Evolutionary conservation across 805 yeast genomes (phyloP), one percentile per base, ranked within the genome.

Genomic region (Schwanniomyces polymorphus): DNA sequence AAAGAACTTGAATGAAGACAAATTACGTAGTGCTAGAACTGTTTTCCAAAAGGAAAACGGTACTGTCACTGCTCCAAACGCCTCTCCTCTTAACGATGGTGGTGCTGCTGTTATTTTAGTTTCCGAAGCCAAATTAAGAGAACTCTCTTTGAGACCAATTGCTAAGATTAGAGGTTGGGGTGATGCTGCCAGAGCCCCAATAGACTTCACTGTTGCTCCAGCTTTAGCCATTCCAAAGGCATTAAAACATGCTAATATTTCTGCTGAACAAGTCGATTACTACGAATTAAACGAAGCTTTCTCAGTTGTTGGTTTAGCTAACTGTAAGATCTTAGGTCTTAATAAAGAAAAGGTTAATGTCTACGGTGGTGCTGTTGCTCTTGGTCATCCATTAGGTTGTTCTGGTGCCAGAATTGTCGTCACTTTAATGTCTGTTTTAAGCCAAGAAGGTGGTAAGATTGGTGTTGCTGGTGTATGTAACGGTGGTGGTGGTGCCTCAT

Each of bases 401-500:
- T 88, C 96, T n/a, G 97, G 97, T 70, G 95, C 96, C 41, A 82
- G 97, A 78, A 81, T 94, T 61, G 82, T 94, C 48, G 91, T 89
- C 56, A 94, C 99, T 26, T 79, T 94, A 68, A 61, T 84, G 49
- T 81, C 90, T 42, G 91, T 91, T 14, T 81, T 94, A 64, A 56
- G 70, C 33, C 97, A 92, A 75, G 98, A 94, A 77, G 74, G 72
- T 50, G 78, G 78, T 52, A 89, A 86, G 74, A 69, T 84, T 57
- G 99, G 99, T 68, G 90, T 84, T 56, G 97, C 97, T 60, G 97
- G 90, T 68, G 86, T 94, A 65, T 94, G 99, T 80, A 94, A 94
- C 70, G 99, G 99, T 77, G 99, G 99, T 63, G 99, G 99, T 67
- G 99, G 99, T 67, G 98, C 97, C 42, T 86, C 96, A 47, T 85